Evolutionary conservation across 805 yeast genomes (phyloP).

Genomic region (Teunomyces kruisii): DNA sequence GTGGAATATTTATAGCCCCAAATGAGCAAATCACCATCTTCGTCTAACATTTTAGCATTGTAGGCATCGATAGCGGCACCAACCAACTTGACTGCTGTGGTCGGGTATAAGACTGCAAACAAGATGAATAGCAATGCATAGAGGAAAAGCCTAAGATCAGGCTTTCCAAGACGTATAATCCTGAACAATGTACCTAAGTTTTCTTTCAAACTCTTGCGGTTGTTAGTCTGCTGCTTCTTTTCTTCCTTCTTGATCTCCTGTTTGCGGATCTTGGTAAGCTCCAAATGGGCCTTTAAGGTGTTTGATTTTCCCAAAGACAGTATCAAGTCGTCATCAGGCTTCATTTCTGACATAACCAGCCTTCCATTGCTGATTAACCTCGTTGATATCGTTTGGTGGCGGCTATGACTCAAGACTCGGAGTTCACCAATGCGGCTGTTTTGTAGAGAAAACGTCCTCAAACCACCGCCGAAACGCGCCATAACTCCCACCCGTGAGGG

Average conservation of each 20-base stretch:
- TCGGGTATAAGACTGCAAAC: constrained; percentile 45
- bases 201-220: constrained; percentile 28
- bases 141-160: constrained; percentile 37
- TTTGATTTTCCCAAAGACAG: constrained; percentile 6
- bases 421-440: background rate
- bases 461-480: background rate
- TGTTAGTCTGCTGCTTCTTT: constrained; percentile 20
- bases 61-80: constrained; percentile 46
- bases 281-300: constrained; percentile 29
- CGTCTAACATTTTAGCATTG: constrained; percentile 33
- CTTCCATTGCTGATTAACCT: background rate
- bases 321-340: constrained; percentile 1
- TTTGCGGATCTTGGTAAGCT: constrained; percentile 23
- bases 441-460: background rate
- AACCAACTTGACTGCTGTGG: constrained; percentile 42
- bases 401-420: background rate
- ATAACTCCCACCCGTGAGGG: background rate
- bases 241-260: constrained; percentile 30
- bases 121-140: constrained; percentile 41
- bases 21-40: constrained; percentile 38
- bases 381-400: background rate
- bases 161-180: constrained; percentile 38
- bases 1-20: constrained; percentile 47
- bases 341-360: background rate
- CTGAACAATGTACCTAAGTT: constrained; percentile 38